These are phyloP conservation scores for Macaranga tanarius DNA, from an alignment of 441 rosid species.

Conservation along the genomic window DNA sequence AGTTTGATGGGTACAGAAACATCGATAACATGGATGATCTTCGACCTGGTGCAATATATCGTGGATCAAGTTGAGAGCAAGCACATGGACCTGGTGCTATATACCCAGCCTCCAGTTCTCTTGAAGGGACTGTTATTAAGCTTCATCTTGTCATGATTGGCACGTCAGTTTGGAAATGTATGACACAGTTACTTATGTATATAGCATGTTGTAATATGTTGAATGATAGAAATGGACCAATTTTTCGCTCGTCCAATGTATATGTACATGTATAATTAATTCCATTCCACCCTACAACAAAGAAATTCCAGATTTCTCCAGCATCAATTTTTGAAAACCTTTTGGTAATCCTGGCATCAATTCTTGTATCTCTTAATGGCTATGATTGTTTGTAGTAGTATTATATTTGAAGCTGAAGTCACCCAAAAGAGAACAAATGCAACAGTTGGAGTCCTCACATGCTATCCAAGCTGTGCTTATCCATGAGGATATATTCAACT, in stretches of 20 bases:
- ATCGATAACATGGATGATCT: slow-evolving; percentile 92
- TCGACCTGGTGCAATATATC: slow-evolving; percentile 67
- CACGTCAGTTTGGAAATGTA: neutral
- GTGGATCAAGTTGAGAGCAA: slow-evolving; percentile 53
- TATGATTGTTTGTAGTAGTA: no score
- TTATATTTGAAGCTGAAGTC: no score
- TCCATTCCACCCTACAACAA: neutral
- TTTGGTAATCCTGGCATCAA: no score
- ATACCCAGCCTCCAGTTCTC: neutral
- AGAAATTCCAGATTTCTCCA: neutral
- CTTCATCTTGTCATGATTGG: neutral
- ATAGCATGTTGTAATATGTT: slow-evolving; percentile 13
- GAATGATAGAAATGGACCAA: slow-evolving; percentile 2
- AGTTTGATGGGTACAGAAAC: slow-evolving; percentile 74
- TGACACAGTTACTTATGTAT: slow-evolving; percentile 2
- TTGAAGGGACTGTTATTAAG: neutral
- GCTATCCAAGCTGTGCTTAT: no score
- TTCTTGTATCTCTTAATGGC: no score
- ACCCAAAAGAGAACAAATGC: no score
- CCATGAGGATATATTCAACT: no score
- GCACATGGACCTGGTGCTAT: neutral
- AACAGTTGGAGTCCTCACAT: no score
- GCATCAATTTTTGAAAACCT: neutral
- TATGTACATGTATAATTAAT: slow-evolving; percentile 2
- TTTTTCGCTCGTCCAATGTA: neutral